Evolutionary conservation across 2,329 filamentous ascomycete genomes (phyloP).

Genomic region (Nemania diffusa): DNA sequence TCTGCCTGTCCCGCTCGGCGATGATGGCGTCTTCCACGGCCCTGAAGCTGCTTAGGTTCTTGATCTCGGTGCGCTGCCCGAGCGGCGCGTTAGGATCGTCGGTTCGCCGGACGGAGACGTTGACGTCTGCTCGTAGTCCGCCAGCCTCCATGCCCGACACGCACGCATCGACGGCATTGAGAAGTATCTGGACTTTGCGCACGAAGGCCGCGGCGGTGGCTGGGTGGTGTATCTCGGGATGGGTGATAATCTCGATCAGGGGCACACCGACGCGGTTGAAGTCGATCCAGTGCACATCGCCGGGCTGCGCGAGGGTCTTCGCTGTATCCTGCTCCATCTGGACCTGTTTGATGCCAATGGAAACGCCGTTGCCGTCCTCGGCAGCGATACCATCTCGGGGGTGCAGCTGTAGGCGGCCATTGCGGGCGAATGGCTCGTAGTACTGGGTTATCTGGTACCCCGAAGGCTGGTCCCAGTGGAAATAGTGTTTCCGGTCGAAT

Average conservation of each 20-base stretch:
- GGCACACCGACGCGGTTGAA: constrained; percentile 94
- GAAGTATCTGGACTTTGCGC: constrained; percentile 83
- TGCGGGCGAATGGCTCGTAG: constrained; percentile 76
- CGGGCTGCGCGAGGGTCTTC: constrained; percentile 85
- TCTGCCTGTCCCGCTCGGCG: constrained; percentile 90
- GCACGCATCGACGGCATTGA: constrained; percentile 84
- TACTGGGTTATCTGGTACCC: constrained; percentile 99
- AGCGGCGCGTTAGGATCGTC: constrained; percentile 61
- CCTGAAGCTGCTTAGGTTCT: constrained; percentile 95
- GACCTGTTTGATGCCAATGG: constrained; percentile 88
- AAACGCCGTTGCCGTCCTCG: constrained; percentile 75
- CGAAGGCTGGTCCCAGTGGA: constrained; percentile 96
- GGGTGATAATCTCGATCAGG: constrained; percentile 93
- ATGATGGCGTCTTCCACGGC: constrained; percentile 94
- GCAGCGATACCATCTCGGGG: constrained; percentile 81
- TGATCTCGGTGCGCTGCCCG: constrained; percentile 94
- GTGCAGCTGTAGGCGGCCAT: constrained; percentile 77
- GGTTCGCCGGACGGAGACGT: constrained; percentile 82
- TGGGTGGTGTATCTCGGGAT: constrained; percentile 87
- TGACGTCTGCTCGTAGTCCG: constrained; percentile 91
- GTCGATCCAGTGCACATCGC: constrained; percentile 81
- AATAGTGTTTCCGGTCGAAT: constrained; percentile 98
- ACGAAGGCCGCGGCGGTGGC: constrained; percentile 89
- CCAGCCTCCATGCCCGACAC: constrained; percentile 93
- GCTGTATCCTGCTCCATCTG: constrained; percentile 99